Base-by-base conservation (phyloP, 2,329 filamentous ascomycete species). In the Aureobasidium melanogenum region DNA sequence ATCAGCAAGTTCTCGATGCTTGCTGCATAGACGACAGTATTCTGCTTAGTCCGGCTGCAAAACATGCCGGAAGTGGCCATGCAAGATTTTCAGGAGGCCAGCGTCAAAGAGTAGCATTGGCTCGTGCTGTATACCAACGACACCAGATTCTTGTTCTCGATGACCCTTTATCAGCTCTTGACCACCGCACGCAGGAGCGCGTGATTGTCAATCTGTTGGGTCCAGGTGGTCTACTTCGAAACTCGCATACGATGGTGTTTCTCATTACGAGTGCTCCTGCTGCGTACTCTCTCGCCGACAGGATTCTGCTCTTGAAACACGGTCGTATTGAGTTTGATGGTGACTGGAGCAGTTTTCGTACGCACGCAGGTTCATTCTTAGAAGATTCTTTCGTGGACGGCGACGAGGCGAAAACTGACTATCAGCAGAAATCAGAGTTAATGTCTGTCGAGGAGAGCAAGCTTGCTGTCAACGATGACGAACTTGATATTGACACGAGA, bases 81-180 rank as follows among this genome's bases (percentile, higher is more conserved):
- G 74, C 79, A 58, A 73, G 76, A 28, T 72, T 82, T 38, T 81
- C 79, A 66, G 79, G 79, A 26, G 80, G 80, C 2, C 80, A 82
- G 64, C 79, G 75, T 61, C 78, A 81, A 62, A 74, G 79, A 61
- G 75, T 82, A 64, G 76, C 79, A n/a, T 73, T 82, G n/a, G 80
- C 80, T 24, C 72, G 80, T 60, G 80, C 79, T 15, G 71, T 81
- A 10, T 83, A 82, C 67, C 74, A 79, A n/a, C 74, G 76, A 54
- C 75, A 74, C 47, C 73, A 77, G 26, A 71, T 80, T 24, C 69
- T 81, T 24, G 71, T 82, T n/a, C 72, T 82, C 7, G 80, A 82
- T 63, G 79, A 82, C 64, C 75, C 77, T 19, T 73, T 82, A 14
- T 79, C 76, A 61, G 79, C 79, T 3, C 74, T 82, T 6, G 80